Conservation (phyloP, 805 yeast genomes). For the Wickerhamiella azyma region DNA sequence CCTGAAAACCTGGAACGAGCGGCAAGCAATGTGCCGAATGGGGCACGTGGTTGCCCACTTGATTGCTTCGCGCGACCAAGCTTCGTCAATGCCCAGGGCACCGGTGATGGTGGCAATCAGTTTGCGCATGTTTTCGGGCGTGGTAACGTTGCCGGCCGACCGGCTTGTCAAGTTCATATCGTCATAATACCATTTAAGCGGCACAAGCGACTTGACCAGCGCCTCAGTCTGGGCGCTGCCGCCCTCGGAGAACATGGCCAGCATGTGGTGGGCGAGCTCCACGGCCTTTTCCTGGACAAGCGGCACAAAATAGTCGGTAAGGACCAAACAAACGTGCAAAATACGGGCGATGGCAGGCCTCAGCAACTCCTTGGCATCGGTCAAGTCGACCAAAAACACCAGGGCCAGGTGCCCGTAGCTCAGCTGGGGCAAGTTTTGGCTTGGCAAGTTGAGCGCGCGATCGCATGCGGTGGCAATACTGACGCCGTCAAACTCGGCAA, state of each 20-base stretch:
- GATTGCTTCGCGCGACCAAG: constrained; percentile 75
- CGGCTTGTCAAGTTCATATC: constrained; percentile 61
- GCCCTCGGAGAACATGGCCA: constrained; percentile 26
- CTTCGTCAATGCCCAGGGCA: constrained; percentile 32
- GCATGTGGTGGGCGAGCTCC: constrained; percentile 55
- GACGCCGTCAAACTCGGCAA: constrained; percentile 26
- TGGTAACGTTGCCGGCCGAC: constrained; percentile 47
- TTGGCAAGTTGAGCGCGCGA: constrained; percentile 3
- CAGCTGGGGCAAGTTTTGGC: constrained; percentile 38
- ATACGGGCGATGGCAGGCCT: constrained; percentile 51
- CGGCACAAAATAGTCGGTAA: constrained; percentile 76
- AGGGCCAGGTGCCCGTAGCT: constrained; percentile 80
- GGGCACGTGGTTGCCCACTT: constrained; percentile 97
- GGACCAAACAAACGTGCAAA: constrained; percentile 63
- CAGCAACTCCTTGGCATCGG: constrained; percentile 50
- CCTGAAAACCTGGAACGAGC: constrained; percentile 88
- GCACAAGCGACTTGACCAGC: constrained; percentile 14
- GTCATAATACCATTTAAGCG: constrained; percentile 68
- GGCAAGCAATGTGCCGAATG: constrained; percentile 89
- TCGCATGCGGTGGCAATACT: constrained; percentile 46
- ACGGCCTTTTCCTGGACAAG: constrained; percentile 77
- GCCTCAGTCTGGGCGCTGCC: constrained; percentile 8
- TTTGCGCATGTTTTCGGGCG: constrained; percentile 74
- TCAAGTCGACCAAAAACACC: constrained; percentile 69
- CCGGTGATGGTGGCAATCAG: constrained; percentile 46